Evolutionary conservation across 1,284 basidiomycete genomes (phyloP).

Genomic region (Sporisorium exsertum): DNA sequence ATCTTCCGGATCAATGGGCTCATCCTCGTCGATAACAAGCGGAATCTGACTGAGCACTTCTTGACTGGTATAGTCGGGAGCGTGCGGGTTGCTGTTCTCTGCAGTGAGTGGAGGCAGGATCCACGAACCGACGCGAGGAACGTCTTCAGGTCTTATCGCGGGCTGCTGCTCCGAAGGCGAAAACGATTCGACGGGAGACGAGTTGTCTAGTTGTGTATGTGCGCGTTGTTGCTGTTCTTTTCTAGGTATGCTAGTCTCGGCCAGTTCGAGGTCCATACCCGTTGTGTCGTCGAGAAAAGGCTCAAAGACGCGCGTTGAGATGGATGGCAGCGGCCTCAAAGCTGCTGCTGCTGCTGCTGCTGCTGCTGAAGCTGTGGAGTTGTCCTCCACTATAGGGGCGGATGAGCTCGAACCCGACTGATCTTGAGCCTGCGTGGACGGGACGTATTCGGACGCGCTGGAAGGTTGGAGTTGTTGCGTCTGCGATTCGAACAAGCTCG

Average conservation of each 20-base stretch:
- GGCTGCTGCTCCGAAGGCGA: conserved; percentile 16
- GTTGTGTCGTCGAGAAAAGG: conserved; percentile 46
- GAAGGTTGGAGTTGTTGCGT: neutral
- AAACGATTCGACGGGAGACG: conserved; percentile 44
- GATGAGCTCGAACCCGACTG: conserved; percentile 2
- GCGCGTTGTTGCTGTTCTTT: neutral
- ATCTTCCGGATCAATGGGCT: neutral
- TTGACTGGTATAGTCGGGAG: conserved; percentile 22
- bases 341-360: neutral
- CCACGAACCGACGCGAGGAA: conserved; percentile 38
- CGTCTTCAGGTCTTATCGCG: conserved; percentile 15
- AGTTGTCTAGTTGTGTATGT: neutral
- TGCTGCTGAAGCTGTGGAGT: neutral
- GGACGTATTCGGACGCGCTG: conserved; percentile 26
- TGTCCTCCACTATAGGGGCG: neutral
- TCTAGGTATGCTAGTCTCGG: conserved; percentile 11
- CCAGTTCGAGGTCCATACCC: conserved; percentile 31
- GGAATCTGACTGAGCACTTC: conserved; percentile 42
- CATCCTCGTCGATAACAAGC: neutral
- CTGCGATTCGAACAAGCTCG: conserved; percentile 12
- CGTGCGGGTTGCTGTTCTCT: conserved; percentile 31
- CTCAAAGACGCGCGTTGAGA: conserved; percentile 32
- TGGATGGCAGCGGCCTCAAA: conserved; percentile 22
- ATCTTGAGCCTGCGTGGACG: conserved; percentile 16
- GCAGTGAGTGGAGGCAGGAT: conserved; percentile 31